phyloP scores from a whole-genome alignment of 768 basidiomycete species.

The Amanita subjunquillea region DNA sequence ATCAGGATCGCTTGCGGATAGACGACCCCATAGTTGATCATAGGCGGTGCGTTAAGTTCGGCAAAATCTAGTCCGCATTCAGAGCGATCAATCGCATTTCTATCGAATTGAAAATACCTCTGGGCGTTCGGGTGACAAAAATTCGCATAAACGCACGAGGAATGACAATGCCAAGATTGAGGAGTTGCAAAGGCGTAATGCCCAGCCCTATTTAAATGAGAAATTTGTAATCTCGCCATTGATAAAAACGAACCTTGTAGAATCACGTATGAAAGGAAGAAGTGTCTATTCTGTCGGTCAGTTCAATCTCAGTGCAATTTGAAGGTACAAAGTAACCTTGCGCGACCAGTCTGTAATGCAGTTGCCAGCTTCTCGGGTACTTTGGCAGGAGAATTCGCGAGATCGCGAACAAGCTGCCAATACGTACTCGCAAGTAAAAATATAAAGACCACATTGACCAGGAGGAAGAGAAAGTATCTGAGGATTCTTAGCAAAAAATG shows the following conservation, averaged over 20 bases:
- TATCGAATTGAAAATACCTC: conserved; percentile 40
- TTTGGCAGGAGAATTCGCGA: conserved; percentile 89
- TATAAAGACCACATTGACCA: conserved; percentile 90
- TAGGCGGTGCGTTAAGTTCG: conserved; percentile 93
- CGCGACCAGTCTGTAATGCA: conserved; percentile 69
- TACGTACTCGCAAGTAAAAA: conserved; percentile 89
- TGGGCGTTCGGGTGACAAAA: conserved; percentile 80
- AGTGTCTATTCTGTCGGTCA: conserved; percentile 37
- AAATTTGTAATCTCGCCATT: conserved; percentile 4
- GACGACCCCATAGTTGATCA: conserved; percentile 96
- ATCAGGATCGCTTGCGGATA: conserved; percentile 96
- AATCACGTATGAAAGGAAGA: conserved; percentile 79
- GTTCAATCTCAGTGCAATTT: conserved; percentile 3
- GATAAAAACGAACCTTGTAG: conserved; percentile 48
- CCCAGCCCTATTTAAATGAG: conserved; percentile 50
- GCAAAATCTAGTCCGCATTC: conserved; percentile 64
- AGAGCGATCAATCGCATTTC: background rate
- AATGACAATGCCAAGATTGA: conserved; percentile 84
- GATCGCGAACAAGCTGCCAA: conserved; percentile 82
- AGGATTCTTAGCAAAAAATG: conserved; percentile 3
- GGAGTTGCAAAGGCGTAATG: conserved; percentile 90
- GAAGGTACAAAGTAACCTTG: conserved; percentile 34
- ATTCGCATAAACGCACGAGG: conserved; percentile 66
- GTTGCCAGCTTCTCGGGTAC: conserved; percentile 88
- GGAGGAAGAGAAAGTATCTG: conserved; percentile 90